These are phyloP conservation scores for Cercospora citrullina DNA, from an alignment of 2,329 filamentous ascomycete genomes.

Conservation along the genomic window DNA sequence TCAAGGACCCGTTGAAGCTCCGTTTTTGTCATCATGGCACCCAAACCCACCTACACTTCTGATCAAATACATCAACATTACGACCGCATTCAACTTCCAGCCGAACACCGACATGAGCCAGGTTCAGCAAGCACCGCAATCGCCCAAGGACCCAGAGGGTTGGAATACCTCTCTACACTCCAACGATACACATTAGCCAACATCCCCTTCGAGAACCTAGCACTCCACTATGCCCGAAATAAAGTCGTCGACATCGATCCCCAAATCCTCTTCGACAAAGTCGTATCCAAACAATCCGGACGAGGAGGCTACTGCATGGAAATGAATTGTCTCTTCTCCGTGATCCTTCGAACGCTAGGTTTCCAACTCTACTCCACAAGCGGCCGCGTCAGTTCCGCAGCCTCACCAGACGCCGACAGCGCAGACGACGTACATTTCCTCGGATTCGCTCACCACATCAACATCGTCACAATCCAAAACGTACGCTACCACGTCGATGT, in stretches of 20 bases:
- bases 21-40: background rate
- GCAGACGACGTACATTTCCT: slow-evolving; percentile 24
- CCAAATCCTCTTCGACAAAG: slow-evolving; percentile 54
- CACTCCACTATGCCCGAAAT: slow-evolving; percentile 55
- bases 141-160: slow-evolving; percentile 21
- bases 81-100: slow-evolving; percentile 30
- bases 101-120: slow-evolving; percentile 24
- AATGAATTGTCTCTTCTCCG: slow-evolving; percentile 55
- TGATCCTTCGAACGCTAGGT: slow-evolving; percentile 53
- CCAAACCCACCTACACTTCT: slow-evolving; percentile 23
- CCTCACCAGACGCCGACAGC: slow-evolving; percentile 14
- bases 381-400: slow-evolving; percentile 40
- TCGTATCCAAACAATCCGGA: slow-evolving; percentile 44
- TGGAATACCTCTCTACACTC: slow-evolving; percentile 30
- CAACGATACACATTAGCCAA: slow-evolving; percentile 40
- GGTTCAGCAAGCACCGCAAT: slow-evolving; percentile 22
- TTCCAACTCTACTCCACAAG: slow-evolving; percentile 47
- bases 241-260: slow-evolving; percentile 53
- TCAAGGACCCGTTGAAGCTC: background rate
- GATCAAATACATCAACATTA: slow-evolving; percentile 30
- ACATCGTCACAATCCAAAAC: slow-evolving; percentile 49
- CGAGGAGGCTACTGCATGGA: slow-evolving; percentile 64
- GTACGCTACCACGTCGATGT: slow-evolving; percentile 61
- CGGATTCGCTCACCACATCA: slow-evolving; percentile 46
- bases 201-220: slow-evolving; percentile 59